Conservation (phyloP, 2,329 filamentous ascomycete species). For the Aspergillus ochraceus region DNA sequence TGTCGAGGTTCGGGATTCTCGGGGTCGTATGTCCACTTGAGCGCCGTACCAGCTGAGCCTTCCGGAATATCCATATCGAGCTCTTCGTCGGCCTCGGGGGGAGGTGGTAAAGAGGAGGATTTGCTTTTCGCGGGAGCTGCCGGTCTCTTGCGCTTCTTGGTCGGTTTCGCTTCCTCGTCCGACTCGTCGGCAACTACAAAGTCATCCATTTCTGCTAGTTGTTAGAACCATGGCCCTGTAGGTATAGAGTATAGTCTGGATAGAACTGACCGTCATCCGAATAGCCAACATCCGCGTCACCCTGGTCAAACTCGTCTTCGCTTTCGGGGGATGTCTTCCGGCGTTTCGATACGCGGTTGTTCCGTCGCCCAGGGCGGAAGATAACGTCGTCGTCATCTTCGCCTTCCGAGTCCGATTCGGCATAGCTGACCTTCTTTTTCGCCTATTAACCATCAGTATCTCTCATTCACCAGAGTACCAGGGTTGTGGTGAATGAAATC, state of each 20-base stretch:
- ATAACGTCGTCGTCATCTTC: slow-evolving; percentile 70
- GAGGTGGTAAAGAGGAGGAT: slow-evolving; percentile 44
- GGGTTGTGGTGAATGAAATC: background rate
- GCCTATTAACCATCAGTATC: slow-evolving; percentile 39
- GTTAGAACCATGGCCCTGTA: slow-evolving; percentile 2
- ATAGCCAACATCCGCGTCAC: slow-evolving; percentile 49
- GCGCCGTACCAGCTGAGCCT: slow-evolving; percentile 66
- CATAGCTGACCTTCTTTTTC: slow-evolving; percentile 69
- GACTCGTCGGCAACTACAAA: slow-evolving; percentile 88
- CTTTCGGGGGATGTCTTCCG: slow-evolving; percentile 67
- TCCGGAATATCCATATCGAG: slow-evolving; percentile 57
- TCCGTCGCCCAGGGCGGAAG: slow-evolving; percentile 57
- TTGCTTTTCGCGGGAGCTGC: slow-evolving; percentile 45
- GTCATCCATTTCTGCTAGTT: slow-evolving; percentile 72
- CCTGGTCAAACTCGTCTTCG: slow-evolving; percentile 65
- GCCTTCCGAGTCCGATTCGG: slow-evolving; percentile 77
- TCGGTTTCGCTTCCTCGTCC: slow-evolving; percentile 62
- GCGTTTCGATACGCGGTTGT: slow-evolving; percentile 53
- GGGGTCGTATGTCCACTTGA: slow-evolving; percentile 77
- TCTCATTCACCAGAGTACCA: slow-evolving; percentile 1
- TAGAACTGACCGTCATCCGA: slow-evolving; percentile 51
- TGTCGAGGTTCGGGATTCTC: slow-evolving; percentile 55
- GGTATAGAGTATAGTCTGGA: background rate
- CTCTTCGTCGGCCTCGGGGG: slow-evolving; percentile 56
- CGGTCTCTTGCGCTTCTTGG: slow-evolving; percentile 73